phyloP scores from a whole-genome alignment of 805 yeast genomes.

The Yamadazyma insecticola region DNA sequence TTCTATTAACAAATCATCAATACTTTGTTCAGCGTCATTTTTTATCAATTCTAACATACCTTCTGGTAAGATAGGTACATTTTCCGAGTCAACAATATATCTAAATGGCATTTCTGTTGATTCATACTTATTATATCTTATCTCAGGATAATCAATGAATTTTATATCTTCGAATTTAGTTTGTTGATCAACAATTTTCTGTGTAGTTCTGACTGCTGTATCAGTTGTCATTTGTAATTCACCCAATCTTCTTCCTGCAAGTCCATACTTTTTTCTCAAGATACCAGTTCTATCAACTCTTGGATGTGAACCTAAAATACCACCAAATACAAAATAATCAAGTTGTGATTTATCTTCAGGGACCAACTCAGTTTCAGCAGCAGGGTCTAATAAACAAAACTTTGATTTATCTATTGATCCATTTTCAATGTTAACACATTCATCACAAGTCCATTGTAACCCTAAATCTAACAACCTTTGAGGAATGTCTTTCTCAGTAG shows the following conservation, averaged over 20 bases:
- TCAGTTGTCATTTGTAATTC: slow-evolving; percentile 95
- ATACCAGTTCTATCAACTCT: slow-evolving; percentile 92
- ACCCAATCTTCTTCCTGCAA: slow-evolving; percentile 84
- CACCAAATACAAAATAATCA: slow-evolving; percentile 93
- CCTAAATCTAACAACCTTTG: slow-evolving; percentile 52
- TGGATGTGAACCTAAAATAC: slow-evolving; percentile 92
- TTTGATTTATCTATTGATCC: slow-evolving; percentile 42
- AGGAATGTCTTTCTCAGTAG: slow-evolving; percentile 65
- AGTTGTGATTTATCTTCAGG: slow-evolving; percentile 65
- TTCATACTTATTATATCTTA: slow-evolving; percentile 80
- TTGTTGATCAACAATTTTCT: slow-evolving; percentile 61
- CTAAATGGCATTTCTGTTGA: slow-evolving; percentile 98
- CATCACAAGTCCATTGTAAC: slow-evolving; percentile 77
- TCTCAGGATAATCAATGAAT: slow-evolving; percentile 92
- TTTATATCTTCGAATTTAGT: slow-evolving; percentile 63
- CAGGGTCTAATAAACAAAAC: slow-evolving; percentile 86
- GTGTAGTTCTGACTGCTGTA: slow-evolving; percentile 92
- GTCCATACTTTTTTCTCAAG: slow-evolving; percentile 72
- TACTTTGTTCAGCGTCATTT: slow-evolving; percentile 77
- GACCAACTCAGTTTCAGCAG: slow-evolving; percentile 66
- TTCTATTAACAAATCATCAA: slow-evolving; percentile 56
- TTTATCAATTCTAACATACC: slow-evolving; percentile 89
- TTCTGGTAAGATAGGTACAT: slow-evolving; percentile 79
- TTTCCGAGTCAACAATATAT: slow-evolving; percentile 61
- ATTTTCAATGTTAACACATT: slow-evolving; percentile 51